Percentiles rank a stretch among this genome's conserved stretches.
Conservation (phyloP, 768 basidiomycete genomes). For the Tephrocybe sp. region DNA sequence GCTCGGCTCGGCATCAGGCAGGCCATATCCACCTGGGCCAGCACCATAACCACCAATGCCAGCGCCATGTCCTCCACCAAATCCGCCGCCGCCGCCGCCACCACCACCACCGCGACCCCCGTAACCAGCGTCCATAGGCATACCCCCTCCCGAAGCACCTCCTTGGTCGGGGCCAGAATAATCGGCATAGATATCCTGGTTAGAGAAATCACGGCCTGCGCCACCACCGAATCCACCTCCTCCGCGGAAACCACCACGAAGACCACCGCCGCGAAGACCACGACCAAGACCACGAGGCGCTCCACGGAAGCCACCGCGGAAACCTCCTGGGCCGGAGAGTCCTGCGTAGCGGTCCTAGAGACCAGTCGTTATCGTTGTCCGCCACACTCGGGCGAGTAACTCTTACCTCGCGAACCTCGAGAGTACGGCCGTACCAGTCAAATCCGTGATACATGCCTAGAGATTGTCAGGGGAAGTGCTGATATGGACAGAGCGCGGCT, state of each 20-base stretch:
- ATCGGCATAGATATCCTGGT: constrained; percentile 88
- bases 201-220: constrained; percentile 77
- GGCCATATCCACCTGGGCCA: constrained; percentile 32
- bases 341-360: constrained; percentile 85
- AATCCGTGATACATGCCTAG: constrained; percentile 95
- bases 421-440: constrained; percentile 93
- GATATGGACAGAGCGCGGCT: constrained; percentile 28
- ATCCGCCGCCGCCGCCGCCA: constrained; percentile 29
- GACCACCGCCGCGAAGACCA: constrained; percentile 40
- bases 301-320: constrained; percentile 54
- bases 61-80: constrained; percentile 31
- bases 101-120: constrained; percentile 30
- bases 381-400: no score
- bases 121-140: constrained; percentile 36
- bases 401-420: constrained; percentile 93
- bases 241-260: constrained; percentile 55
- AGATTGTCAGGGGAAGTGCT: constrained; percentile 8
- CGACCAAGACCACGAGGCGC: constrained; percentile 30
- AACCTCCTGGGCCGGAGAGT: constrained; percentile 68
- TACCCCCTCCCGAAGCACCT: constrained; percentile 41
- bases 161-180: constrained; percentile 86
- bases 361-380: no score
- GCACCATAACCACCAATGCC: constrained; percentile 32
- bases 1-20: constrained; percentile 76
- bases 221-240: constrained; percentile 52